Evolutionary conservation across 352 stramenopile species (phyloP), one percentile per base, ranked within the genome.

Genomic region (Phytophthora agathidicida): DNA sequence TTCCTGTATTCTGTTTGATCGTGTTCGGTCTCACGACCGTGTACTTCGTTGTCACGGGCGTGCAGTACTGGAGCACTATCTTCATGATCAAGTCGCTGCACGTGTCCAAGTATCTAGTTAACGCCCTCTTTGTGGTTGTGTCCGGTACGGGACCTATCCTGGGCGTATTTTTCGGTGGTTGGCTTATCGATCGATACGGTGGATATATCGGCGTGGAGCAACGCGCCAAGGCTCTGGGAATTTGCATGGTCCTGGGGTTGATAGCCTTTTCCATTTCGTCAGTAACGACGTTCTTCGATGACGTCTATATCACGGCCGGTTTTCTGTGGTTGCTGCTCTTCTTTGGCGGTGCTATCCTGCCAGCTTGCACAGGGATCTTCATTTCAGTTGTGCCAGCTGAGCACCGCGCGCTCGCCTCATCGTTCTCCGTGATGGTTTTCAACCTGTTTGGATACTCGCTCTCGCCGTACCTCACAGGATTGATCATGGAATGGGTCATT

Each of bases 21-120:
- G 78, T 94, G 5, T 77, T 82, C 14, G 85, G 83, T 0, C 69
- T 94, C 39, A 89, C 81, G 36, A 86, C 83, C 11, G 81, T 94
- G 16, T 94, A 93, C 73, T 94, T 94, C 47, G 85, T 94, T 32
- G 85, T 94, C 50, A 93, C 85, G 30, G 83, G 83, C 32, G 83
- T 94, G 44, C 85, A 94, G 60, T 94, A 91, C 68, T 94, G 85
- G 85, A 91, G 77, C 59, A 94, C 85, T 3, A 92, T 93, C 62
- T 94, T 91, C 59, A 91, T 93, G 77, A 88, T 90, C 70, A 91
- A 92, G 73, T 91, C 83, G 36, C 76, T 94, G 24, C 74, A 94
- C 43, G 79, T 68, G 24, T 89, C 78, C 60, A 91, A 92, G 68
- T 90, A 92, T 56, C 67, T 94, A 2, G 83, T 94, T 14, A 94